Percentiles rank a stretch among this genome's conserved stretches.
phyloP scores from a whole-genome alignment of 73 alveolate genomes.

The Stentor roeselii region DNA sequence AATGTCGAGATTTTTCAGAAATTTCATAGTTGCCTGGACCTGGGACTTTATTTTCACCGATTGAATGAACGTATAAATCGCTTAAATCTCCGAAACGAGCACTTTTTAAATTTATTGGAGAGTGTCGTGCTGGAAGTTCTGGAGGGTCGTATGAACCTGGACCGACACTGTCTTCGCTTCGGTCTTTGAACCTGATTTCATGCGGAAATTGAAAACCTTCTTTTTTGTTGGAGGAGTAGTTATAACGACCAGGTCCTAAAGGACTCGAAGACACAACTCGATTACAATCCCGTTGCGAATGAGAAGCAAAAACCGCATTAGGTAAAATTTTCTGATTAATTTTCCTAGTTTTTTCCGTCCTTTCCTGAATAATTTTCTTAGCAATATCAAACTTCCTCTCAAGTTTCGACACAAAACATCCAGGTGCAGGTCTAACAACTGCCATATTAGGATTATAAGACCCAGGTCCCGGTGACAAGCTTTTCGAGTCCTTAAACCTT shows the following conservation, averaged over 20 bases:
- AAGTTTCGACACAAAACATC: neutral
- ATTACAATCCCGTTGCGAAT: neutral
- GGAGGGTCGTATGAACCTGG: conserved; percentile 4
- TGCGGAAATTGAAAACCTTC: neutral
- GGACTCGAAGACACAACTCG: neutral
- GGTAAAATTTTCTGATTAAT: neutral
- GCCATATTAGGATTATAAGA: conserved; percentile 4
- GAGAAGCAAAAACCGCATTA: neutral
- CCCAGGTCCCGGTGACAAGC: conserved; percentile 13
- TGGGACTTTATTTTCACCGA: conserved; percentile 6
- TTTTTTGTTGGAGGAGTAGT: neutral
- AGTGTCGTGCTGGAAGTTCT: neutral
- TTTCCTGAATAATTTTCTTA: neutral
- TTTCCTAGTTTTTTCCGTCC: neutral
- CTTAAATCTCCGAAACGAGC: neutral
- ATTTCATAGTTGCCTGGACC: conserved; percentile 10
- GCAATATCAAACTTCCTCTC: conserved; percentile 6
- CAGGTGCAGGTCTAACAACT: neutral
- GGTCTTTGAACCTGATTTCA: neutral
- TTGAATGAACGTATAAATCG: neutral
- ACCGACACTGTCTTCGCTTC: neutral
- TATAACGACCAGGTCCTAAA: conserved; percentile 18
- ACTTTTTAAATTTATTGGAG: conserved; percentile 5
- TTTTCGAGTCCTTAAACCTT: neutral
- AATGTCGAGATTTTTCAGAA: neutral